phyloP scores from a whole-genome alignment of 2,329 filamentous ascomycete genomes.

The Alternaria conjuncta region DNA sequence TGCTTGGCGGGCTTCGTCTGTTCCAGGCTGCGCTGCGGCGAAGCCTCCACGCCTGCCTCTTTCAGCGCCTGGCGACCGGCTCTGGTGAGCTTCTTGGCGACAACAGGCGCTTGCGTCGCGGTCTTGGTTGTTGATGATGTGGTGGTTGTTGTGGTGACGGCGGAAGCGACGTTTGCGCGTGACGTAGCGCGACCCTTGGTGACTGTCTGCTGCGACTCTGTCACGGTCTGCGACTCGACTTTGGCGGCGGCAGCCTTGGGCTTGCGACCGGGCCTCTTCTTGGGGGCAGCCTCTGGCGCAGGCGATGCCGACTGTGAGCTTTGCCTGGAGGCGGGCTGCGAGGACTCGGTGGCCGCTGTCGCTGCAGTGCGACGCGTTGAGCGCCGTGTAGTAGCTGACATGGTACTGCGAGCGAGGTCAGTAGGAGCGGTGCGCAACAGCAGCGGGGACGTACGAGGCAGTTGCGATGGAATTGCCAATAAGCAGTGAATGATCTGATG shows the following conservation, averaged over 20 bases:
- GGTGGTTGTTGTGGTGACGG: conserved; percentile 11
- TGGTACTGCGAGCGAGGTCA: conserved; percentile 21
- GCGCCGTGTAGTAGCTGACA: conserved; percentile 21
- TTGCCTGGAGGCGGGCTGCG: conserved; percentile 9
- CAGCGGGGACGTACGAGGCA: conserved; percentile 16
- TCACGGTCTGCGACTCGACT: conserved; percentile 14
- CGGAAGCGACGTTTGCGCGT: conserved; percentile 15
- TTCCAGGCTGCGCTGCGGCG: conserved; percentile 24
- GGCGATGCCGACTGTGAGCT: conserved; percentile 6
- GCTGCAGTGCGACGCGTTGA: conserved; percentile 24
- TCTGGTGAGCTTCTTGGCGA: conserved; percentile 20
- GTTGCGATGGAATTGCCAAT: conserved; percentile 8
- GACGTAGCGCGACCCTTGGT: conserved; percentile 13
- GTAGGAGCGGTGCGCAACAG: conserved; percentile 19
- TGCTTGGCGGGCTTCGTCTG: conserved; percentile 18
- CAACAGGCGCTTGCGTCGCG: background rate
- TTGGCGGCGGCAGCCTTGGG: conserved; percentile 17
- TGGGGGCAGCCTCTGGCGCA: conserved; percentile 7
- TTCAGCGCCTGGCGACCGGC: conserved; percentile 17
- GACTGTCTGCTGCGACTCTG: conserved; percentile 12
- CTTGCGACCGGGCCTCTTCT: conserved; percentile 17
- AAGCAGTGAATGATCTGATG: conserved; percentile 1
- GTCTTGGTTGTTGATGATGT: conserved; percentile 3
- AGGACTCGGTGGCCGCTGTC: conserved; percentile 17
- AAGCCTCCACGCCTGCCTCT: conserved; percentile 16